These are phyloP conservation scores for Cryptosporidium meleagridis DNA, from an alignment of 169 alveolate species.

Conservation along the genomic window DNA sequence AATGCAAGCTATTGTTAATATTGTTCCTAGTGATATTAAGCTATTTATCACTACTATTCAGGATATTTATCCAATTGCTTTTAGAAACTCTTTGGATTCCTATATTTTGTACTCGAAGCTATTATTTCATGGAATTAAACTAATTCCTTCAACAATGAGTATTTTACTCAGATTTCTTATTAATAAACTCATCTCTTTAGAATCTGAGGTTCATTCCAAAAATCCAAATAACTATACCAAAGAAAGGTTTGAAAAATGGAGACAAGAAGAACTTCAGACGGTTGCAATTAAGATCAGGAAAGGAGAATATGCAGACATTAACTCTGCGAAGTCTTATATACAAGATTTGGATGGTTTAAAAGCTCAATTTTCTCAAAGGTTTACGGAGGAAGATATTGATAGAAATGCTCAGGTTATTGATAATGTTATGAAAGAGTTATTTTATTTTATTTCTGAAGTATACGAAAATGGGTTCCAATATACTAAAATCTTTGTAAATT, in stretches of 20 bases:
- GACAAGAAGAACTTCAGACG: constrained; percentile 65
- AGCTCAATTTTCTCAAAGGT: constrained; percentile 14
- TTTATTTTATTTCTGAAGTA: constrained; percentile 44
- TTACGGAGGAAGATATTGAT: constrained; percentile 71
- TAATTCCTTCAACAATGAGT: constrained; percentile 21
- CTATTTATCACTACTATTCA: constrained; percentile 25
- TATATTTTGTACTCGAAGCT: constrained; percentile 25
- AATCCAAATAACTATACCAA: constrained; percentile 41
- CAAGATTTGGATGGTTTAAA: constrained; percentile 13
- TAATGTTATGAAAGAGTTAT: background rate
- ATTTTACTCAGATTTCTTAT: constrained; percentile 39
- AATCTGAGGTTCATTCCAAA: constrained; percentile 32
- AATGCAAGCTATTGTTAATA: constrained; percentile 23
- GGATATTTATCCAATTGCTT: constrained; percentile 34
- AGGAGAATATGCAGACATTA: constrained; percentile 45
- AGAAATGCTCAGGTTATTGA: constrained; percentile 59
- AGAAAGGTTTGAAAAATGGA: constrained; percentile 72
- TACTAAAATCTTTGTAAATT: background rate
- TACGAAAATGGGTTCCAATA: constrained; percentile 43
- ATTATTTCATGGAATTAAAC: constrained; percentile 17
- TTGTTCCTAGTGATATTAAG: constrained; percentile 46
- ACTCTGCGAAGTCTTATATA: constrained; percentile 27
- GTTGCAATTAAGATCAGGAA: constrained; percentile 31
- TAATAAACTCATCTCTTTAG: constrained; percentile 15
- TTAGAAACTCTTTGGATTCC: constrained; percentile 42